Evolutionary conservation across 78 protist species (phyloP).

Genomic region (Blattamonas nauphoetae): DNA sequence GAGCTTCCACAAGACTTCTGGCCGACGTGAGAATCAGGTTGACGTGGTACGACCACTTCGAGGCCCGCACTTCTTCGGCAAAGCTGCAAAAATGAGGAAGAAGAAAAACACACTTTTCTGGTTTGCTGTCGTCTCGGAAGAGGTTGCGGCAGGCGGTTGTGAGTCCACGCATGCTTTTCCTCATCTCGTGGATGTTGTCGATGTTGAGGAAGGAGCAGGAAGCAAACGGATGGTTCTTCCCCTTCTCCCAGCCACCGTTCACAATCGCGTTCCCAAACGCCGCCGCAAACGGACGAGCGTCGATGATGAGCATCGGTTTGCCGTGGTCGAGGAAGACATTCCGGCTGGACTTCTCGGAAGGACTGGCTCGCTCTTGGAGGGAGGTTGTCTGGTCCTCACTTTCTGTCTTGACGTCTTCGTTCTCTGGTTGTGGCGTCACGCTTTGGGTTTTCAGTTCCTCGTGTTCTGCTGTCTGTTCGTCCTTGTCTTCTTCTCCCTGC

Average conservation of each 20-base stretch:
- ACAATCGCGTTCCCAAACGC: constrained; percentile 5
- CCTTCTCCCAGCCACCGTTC: constrained; percentile 5
- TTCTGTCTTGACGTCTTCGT: too few species aligned
- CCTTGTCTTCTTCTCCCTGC: too few species aligned
- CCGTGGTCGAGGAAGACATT: not conserved
- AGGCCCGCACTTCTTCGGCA: too few species aligned
- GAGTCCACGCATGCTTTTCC: constrained; percentile 22
- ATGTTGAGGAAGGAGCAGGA: constrained; percentile 42
- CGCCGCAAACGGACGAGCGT: constrained; percentile 12
- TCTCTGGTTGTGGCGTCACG: too few species aligned
- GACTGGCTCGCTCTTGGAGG: too few species aligned
- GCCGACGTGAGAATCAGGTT: not conserved
- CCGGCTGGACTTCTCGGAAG: too few species aligned
- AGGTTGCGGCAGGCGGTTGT: not conserved
- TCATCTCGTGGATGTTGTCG: constrained; percentile 74
- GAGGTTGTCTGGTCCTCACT: too few species aligned
- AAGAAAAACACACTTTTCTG: not conserved
- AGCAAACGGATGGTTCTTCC: not conserved
- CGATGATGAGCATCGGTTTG: constrained; percentile 7
- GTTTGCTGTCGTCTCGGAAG: not conserved
- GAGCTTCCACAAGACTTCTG: not conserved
- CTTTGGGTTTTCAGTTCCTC: too few species aligned
- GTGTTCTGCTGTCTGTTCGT: too few species aligned
- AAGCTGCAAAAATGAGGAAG: not conserved
- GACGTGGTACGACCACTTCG: constrained; percentile 19